Base-by-base conservation (phyloP, 108 stramenopile genomes). In the Fistulifera pelliculosa region DNA sequence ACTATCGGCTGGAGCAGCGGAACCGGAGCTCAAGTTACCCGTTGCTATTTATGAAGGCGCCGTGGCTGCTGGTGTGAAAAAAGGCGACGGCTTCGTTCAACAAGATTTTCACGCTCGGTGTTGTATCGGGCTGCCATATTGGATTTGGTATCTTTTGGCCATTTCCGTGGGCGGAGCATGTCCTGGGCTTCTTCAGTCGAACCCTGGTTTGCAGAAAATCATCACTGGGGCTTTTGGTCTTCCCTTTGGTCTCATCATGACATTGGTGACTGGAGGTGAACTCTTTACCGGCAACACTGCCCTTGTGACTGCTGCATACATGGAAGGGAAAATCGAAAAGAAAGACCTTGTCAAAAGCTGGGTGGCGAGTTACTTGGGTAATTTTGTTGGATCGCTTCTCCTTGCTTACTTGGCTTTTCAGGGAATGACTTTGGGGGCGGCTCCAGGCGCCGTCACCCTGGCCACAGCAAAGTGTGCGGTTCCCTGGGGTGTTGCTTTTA, bases 201-300 rank as follows among this genome's bases (percentile, higher is more conserved):
- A 93, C 60, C 92, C 92, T 49, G 92, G 92, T 38, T 69, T 89
- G 38, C 83, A 85, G 52, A 89, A 90, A 80, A 88, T 89, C 31
- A 80, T 89, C 58, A 64, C 90, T 31, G 88, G 85, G 16, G 74
- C 87, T 0, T 84, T 88, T 50, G 87, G 86, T 8, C 69, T 94
- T 54, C 93, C 93, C 11, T 84, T 90, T 50, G 88, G 88, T 47
- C 71, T 94, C 21, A 86, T 94, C 58, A 85, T 90, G 87, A 84
- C 85, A 1, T 65, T 94, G 31, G 60, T 77, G 75, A 40, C 85
- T 70, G 69, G 90, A 76, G 58, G 89, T 70, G 64, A 94, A 85
- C 64, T 88, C 57, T 61, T 83, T 72, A 58, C 78, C 19, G 67
- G 74, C 40, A 76, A 76, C 53, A 76, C 74, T 12, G 74, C 74